Evolutionary conservation across 1,139 yeast species (phyloP), one percentile per base, ranked within the genome.

Genomic region (Pichiaceae sp.): DNA sequence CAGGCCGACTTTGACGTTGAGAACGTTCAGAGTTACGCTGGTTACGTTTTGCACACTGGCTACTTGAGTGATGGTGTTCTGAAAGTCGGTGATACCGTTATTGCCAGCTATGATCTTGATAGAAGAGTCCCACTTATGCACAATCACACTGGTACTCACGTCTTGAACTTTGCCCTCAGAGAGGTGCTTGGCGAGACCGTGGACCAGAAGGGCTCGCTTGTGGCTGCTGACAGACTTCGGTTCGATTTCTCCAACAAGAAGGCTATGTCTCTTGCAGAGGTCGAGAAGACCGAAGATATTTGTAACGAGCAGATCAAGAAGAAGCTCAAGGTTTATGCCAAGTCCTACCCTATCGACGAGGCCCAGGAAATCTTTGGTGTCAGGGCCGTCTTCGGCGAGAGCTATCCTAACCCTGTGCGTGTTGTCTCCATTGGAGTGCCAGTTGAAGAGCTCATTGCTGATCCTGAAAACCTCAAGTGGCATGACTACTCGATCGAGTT

Each of bases 331-430:
- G 97, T 91, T 18, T 89, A 71, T 59, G 73, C 94, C 44, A 74
- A 85, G 62, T 95, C 89, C 35, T 96, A 91, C 43, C 65, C 81
- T 14, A 72, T 93, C 46, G 72, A 68, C 16, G 57, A 64, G 42
- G 98, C 97, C 29, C 75, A 73, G 52, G 64, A 72, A 38, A 89
- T 91, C 50, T 64, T 63, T 47, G 95, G 97, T 20, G 78, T 93
- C 38, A 84, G 98, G 64, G 98, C 98, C 38, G 98, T 91, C 31
- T 93, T 91, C 55, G 98, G 98, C 52, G 99, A 91, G 68, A 86
- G 96, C 4, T 91, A 91, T 57, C 99, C 99, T 29, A 97, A 91
- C 56, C 99, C 98, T 33, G 99, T 91, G 26, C 78, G 98, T 59
- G 98, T 91, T 49, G 96, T 91, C 38, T 84, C 96, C 28, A 84